Percentiles rank a stretch among this genome's conserved stretches.
phyloP scores from a whole-genome alignment of 2,329 filamentous ascomycete species.

The Helicocarpus griseus region DNA sequence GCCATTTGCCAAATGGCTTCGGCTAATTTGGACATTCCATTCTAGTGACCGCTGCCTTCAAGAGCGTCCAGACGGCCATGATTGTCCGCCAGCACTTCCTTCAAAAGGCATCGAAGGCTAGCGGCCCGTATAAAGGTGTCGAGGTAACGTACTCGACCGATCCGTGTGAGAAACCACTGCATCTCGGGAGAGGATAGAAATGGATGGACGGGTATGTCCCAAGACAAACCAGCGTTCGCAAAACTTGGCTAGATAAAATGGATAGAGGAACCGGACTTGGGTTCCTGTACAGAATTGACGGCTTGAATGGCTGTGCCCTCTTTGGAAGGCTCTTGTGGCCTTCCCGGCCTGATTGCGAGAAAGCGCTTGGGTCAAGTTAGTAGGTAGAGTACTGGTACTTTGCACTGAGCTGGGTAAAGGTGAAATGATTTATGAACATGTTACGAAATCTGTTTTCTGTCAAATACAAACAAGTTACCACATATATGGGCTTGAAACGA shows the following conservation, averaged over 20 bases:
- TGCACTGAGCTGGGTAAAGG: no score
- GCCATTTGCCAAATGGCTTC: neutral
- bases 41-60: slow-evolving; percentile 31
- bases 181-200: slow-evolving; percentile 12
- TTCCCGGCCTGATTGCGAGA: no score
- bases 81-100: slow-evolving; percentile 26
- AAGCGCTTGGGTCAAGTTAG: no score
- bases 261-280: neutral
- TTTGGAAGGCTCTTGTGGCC: no score
- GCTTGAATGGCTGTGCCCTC: neutral
- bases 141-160: slow-evolving; percentile 30
- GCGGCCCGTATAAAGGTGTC: slow-evolving; percentile 23
- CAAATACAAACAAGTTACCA: no score
- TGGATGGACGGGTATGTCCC: neutral
- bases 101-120: slow-evolving; percentile 16
- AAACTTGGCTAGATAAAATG: neutral
- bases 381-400: no score
- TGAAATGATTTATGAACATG: no score
- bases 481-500: no score
- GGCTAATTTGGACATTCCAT: neutral
- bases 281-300: neutral
- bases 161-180: slow-evolving; percentile 31
- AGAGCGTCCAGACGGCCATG: slow-evolving; percentile 26
- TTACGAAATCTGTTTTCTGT: no score
- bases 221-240: no score